Evolutionary conservation across 495 filamentous ascomycete genomes (phyloP).

Genomic region (Haplographium delicatum): DNA sequence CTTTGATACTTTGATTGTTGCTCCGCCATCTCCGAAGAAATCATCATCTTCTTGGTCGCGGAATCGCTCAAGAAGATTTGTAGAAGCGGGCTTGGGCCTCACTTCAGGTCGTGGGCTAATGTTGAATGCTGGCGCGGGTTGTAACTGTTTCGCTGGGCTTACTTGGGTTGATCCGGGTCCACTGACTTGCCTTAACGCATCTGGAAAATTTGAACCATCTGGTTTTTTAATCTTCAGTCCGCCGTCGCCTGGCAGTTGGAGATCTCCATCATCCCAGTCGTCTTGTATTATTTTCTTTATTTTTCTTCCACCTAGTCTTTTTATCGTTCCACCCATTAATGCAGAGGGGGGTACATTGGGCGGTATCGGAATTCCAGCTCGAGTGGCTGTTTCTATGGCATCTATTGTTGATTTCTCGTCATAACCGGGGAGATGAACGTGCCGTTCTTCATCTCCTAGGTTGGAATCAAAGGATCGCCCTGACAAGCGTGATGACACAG

Average conservation of each 20-base stretch:
- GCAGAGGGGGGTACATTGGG: slow-evolving; percentile 88
- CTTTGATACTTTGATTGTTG: slow-evolving; percentile 65
- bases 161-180: slow-evolving; percentile 30
- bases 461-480: slow-evolving; percentile 71
- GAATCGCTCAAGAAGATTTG: slow-evolving; percentile 50
- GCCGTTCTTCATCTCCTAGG: slow-evolving; percentile 77
- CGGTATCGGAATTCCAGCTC: slow-evolving; percentile 89
- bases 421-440: slow-evolving; percentile 69
- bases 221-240: slow-evolving; percentile 58
- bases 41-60: slow-evolving; percentile 57
- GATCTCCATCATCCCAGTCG: slow-evolving; percentile 90
- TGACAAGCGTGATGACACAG: slow-evolving; percentile 70
- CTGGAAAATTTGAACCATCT: slow-evolving; percentile 58
- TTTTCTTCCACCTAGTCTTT: slow-evolving; percentile 78
- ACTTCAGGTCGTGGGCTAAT: slow-evolving; percentile 14
- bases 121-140: slow-evolving; percentile 25
- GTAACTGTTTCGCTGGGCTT: slow-evolving; percentile 35
- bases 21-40: slow-evolving; percentile 53
- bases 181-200: slow-evolving; percentile 60
- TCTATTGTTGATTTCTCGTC: slow-evolving; percentile 75
- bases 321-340: slow-evolving; percentile 89
- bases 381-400: slow-evolving; percentile 79
- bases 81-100: slow-evolving; percentile 22
- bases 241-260: slow-evolving; percentile 62
- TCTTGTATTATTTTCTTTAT: slow-evolving; percentile 64